Evolutionary conservation across 163 green algal genomes (phyloP).

Genomic region (Volvox carteri): DNA sequence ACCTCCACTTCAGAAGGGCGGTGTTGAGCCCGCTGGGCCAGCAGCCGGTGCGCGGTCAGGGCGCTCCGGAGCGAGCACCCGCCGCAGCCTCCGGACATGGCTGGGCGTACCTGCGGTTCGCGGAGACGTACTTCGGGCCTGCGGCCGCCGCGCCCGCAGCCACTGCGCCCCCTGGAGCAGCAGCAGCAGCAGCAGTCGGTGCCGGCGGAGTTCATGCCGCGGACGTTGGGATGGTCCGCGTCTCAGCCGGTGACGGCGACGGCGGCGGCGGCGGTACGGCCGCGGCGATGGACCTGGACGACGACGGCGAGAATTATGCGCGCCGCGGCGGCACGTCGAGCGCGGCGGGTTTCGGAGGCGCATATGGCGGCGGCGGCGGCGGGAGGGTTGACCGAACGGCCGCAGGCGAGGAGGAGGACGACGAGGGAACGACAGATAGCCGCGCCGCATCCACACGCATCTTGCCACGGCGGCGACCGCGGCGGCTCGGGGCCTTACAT

Average conservation of each 20-base stretch:
- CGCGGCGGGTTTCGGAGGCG: neutral
- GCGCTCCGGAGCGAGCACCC: too few relatives aligned
- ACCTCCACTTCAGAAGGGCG: too few relatives aligned
- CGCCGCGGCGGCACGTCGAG: neutral
- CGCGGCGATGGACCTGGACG: neutral
- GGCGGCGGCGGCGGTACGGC: neutral
- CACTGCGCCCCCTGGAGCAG: too few relatives aligned
- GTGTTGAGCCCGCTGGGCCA: neutral
- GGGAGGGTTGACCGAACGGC: too few relatives aligned
- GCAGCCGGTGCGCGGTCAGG: too few relatives aligned
- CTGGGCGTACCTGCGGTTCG: constrained; percentile 36
- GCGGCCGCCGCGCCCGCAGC: neutral
- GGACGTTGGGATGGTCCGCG: too few relatives aligned
- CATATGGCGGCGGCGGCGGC: neutral
- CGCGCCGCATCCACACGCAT: too few relatives aligned
- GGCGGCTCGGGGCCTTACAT: too few relatives aligned
- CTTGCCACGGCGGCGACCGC: neutral
- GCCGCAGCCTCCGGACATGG: constrained; percentile 2
- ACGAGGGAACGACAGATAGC: too few relatives aligned
- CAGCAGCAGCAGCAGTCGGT: neutral
- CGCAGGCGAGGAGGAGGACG: too few relatives aligned
- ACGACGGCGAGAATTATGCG: neutral
- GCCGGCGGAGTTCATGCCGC: neutral
- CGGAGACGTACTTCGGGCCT: neutral
- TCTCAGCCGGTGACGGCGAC: too few relatives aligned